Evolutionary conservation across 306 rosid genomes (phyloP).

Genomic region (Mimosa pudica): DNA sequence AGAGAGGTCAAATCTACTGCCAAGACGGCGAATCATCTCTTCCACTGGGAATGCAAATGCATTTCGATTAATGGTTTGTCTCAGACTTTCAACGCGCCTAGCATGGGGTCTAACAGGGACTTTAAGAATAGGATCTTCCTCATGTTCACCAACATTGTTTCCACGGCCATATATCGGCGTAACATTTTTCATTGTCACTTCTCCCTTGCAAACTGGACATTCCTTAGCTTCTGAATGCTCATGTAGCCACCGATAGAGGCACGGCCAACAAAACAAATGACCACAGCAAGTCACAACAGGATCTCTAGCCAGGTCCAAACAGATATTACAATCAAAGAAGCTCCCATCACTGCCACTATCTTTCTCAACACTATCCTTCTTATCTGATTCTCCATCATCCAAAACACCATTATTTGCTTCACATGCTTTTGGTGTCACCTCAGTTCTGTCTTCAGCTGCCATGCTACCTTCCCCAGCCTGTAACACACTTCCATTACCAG

Average conservation of each 20-base stretch:
- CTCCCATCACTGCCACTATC: conserved; percentile 68
- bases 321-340: conserved; percentile 92
- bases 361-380: conserved; percentile 73
- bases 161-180: conserved; percentile 95
- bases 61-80: conserved; percentile 80
- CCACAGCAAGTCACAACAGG: conserved; percentile 98
- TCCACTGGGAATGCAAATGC: conserved; percentile 67
- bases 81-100: conserved; percentile 83
- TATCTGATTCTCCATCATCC: conserved; percentile 56
- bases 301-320: conserved; percentile 84
- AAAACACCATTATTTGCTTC: conserved; percentile 61
- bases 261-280: conserved; percentile 94
- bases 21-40: conserved; percentile 89
- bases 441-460: conserved; percentile 68
- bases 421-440: conserved; percentile 61
- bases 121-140: conserved; percentile 71
- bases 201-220: conserved; percentile 98
- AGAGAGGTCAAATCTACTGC: conserved; percentile 69
- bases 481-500: conserved; percentile 55
- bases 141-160: conserved; percentile 46
- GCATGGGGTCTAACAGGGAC: conserved; percentile 86
- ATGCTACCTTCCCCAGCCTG: conserved; percentile 94
- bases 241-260: conserved; percentile 87
- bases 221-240: conserved; percentile 85
- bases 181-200: conserved; percentile 68